Evolutionary conservation across 2,329 filamentous ascomycete species (phyloP), one percentile per base, ranked within the genome.

Genomic region (Penicillium palitans): DNA sequence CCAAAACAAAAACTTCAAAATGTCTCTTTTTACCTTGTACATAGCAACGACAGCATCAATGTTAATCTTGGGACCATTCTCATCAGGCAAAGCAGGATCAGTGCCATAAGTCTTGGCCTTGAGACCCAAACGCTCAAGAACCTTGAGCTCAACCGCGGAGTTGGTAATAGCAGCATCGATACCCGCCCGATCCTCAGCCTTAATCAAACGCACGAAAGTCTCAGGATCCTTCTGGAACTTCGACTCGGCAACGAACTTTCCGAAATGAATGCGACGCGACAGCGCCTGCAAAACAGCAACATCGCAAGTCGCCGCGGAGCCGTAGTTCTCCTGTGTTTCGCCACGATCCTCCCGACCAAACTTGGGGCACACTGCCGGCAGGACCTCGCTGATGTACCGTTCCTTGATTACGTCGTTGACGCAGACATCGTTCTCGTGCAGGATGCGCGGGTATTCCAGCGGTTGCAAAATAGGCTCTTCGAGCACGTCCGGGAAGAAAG

Each of bases 231-330:
- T 88, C 68, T 85, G 84, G 78, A 97, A 99, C 79, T 99, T 99
- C 59, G 89, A 88, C 82, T 99, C 95, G 44, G 95, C 95, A 9
- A 99, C 95, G 70, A 98, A 98, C 79, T 98, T 99, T 67, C 95
- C 95, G 79, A 96, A 99, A 77, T 99, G 95, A 67, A 99, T 95
- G 55, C 95, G 83, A 42, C 93, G 84, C 40, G 91, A 96, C 47
- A 99, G 79, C 4, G 95, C 90, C 80, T 99, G 95, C 63, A 99
- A 81, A 69, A 90, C 93, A 53, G 86, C 84, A 61, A 99, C 95
- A 76, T 99, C 95, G 73, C 90, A 92, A 0, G 91, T 96, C 2
- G 92, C 93, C 0, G 93, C 84, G 6, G 90, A 96, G 17, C 95
- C 95, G 79, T 98, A 99, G 79, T 99, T 97, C 78, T 98, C 95